Conservation (phyloP, 495 filamentous ascomycete species). For the Penicillium alfredii region DNA sequence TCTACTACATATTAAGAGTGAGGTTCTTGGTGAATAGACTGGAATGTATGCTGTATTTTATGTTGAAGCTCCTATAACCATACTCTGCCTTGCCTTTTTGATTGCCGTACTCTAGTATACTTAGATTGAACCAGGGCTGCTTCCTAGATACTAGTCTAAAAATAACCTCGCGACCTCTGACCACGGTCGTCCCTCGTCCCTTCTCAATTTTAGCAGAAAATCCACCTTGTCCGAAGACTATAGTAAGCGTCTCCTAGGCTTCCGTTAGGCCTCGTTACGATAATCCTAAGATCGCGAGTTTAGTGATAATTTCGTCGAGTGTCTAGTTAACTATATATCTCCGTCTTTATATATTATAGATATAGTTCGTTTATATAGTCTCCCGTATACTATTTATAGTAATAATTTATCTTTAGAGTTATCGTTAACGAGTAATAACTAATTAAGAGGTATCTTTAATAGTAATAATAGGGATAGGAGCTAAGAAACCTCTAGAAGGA, state of each 20-base stretch:
- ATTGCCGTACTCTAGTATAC: conserved; percentile 22
- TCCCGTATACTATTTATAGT: neutral
- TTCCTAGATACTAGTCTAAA: conserved; percentile 15
- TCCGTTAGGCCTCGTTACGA: conserved; percentile 1
- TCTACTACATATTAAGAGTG: no score
- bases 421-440: neutral
- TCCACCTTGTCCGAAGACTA: conserved; percentile 16
- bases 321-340: conserved; percentile 4
- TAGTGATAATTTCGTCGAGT: no score
- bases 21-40: no score
- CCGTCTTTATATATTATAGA: conserved; percentile 8
- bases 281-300: neutral
- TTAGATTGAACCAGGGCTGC: conserved; percentile 15
- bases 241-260: conserved; percentile 13
- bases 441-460: neutral
- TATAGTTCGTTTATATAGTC: neutral
- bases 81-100: no score
- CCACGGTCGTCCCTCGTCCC: conserved; percentile 17
- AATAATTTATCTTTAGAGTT: neutral
- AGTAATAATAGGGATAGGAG: neutral
- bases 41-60: no score
- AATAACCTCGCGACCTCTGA: conserved; percentile 20
- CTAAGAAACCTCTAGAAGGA: conserved; percentile 8
- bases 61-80: no score
- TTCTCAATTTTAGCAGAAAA: conserved; percentile 20